Percentiles rank a stretch among this genome's conserved stretches.
These are phyloP conservation scores for Urochloa ruziziensis DNA, from an alignment of 176 grass and related monocot species.

Conservation along the genomic window DNA sequence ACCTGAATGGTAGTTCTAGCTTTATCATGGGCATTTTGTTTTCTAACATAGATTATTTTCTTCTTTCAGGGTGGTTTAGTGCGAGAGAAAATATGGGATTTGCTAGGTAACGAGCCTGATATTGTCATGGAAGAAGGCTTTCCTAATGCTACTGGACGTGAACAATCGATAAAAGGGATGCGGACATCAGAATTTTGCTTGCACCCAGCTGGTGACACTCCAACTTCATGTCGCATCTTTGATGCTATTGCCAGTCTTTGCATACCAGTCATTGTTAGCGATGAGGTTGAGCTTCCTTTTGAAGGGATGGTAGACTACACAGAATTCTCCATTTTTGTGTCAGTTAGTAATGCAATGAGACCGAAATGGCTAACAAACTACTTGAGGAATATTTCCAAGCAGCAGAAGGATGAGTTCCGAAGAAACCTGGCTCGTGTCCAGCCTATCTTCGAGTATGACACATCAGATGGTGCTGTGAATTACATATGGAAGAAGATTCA, in stretches of 20 bases:
- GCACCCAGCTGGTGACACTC: constrained; percentile 87
- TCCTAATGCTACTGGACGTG: constrained; percentile 80
- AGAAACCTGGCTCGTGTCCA: constrained; percentile 59
- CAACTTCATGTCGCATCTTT: constrained; percentile 81
- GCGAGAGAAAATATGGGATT: constrained; percentile 87
- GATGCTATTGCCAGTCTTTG: constrained; percentile 83
- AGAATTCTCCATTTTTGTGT: constrained; percentile 65
- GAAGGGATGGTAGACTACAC: constrained; percentile 87
- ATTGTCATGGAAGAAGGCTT: constrained; percentile 90
- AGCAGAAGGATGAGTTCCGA: constrained; percentile 60
- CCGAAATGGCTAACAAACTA: constrained; percentile 55
- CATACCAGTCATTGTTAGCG: constrained; percentile 82
- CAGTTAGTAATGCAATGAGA: constrained; percentile 49
- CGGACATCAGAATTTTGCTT: constrained; percentile 70
- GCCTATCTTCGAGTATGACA: constrained; percentile 66
- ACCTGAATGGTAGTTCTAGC: not conserved
- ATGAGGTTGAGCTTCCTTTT: constrained; percentile 81
- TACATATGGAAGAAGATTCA: constrained; percentile 81
- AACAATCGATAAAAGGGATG: constrained; percentile 91
- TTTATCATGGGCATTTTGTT: not conserved
- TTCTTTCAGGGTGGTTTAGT: constrained; percentile 78
- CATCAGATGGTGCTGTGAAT: constrained; percentile 57
- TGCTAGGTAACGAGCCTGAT: constrained; percentile 68
- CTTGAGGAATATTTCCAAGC: constrained; percentile 54
- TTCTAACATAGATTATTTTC: not conserved